These are phyloP conservation scores for Phytophthora nicotianae DNA, from an alignment of 352 stramenopile genomes.

Conservation along the genomic window DNA sequence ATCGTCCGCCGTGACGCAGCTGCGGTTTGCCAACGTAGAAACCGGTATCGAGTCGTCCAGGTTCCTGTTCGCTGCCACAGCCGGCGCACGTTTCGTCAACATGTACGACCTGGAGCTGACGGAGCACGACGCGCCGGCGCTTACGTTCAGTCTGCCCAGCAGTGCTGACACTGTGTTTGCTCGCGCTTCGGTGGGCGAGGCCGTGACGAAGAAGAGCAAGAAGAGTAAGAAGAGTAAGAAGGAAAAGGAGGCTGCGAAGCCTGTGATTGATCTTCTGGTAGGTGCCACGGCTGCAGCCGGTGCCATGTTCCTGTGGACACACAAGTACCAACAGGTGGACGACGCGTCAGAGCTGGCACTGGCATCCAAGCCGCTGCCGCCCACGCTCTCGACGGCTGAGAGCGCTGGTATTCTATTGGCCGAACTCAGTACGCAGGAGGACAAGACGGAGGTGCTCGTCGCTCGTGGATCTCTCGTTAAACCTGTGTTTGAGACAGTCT, in stretches of 20 bases:
- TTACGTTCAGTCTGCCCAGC: conserved; percentile 80
- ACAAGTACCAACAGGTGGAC: conserved; percentile 64
- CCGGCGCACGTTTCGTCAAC: conserved; percentile 81
- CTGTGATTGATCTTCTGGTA: conserved; percentile 58
- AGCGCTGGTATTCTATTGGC: conserved; percentile 55
- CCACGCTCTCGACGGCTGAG: conserved; percentile 38
- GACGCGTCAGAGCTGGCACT: conserved; percentile 37
- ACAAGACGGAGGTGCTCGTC: conserved; percentile 53
- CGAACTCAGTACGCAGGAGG: conserved; percentile 35
- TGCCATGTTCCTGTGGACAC: conserved; percentile 72
- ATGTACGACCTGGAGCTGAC: conserved; percentile 76
- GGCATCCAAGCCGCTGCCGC: conserved; percentile 70
- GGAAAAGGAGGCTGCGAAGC: conserved; percentile 25
- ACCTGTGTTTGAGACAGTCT: conserved; percentile 78
- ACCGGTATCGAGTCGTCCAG: conserved; percentile 40
- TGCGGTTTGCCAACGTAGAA: conserved; percentile 60
- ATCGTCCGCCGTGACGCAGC: conserved; percentile 71
- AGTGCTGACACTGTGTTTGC: conserved; percentile 56
- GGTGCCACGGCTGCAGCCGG: conserved; percentile 62
- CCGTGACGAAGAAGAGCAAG: conserved; percentile 61
- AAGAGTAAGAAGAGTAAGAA: conserved; percentile 52
- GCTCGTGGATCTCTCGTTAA: conserved; percentile 77
- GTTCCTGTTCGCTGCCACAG: conserved; percentile 77
- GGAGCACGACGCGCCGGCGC: conserved; percentile 66
- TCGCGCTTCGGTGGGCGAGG: conserved; percentile 31